Evolutionary conservation across 2,329 filamentous ascomycete species (phyloP).

Genomic region (Sclerotinia nivalis): DNA sequence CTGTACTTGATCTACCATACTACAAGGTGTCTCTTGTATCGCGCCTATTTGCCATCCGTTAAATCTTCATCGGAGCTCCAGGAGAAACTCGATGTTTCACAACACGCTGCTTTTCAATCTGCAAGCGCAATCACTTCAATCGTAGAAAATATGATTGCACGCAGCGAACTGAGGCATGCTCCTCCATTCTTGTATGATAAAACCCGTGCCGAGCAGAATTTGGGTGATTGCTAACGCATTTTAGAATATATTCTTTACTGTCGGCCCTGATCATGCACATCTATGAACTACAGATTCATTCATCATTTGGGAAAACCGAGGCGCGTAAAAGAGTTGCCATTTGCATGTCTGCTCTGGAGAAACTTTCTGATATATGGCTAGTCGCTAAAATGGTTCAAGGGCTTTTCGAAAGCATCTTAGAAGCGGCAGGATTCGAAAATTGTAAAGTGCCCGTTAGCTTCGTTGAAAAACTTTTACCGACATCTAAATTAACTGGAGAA

Average conservation of each 20-base stretch:
- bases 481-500: neutral
- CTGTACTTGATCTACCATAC: slow-evolving; percentile 96
- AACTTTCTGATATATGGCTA: slow-evolving; percentile 92
- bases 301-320: slow-evolving; percentile 80
- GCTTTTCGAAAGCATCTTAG: slow-evolving; percentile 87
- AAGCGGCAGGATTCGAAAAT: slow-evolving; percentile 1
- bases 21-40: slow-evolving; percentile 87
- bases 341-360: slow-evolving; percentile 90
- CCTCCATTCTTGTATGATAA: slow-evolving; percentile 66
- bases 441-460: neutral
- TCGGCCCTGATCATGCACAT: slow-evolving; percentile 98
- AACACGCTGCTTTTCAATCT: slow-evolving; percentile 93
- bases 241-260: slow-evolving; percentile 94
- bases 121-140: slow-evolving; percentile 96
- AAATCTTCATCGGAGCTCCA: slow-evolving; percentile 61
- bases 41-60: slow-evolving; percentile 91
- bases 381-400: slow-evolving; percentile 98
- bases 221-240: slow-evolving; percentile 42
- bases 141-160: slow-evolving; percentile 79
- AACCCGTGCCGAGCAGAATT: neutral
- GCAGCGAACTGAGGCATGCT: slow-evolving; percentile 81
- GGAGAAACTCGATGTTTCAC: slow-evolving; percentile 84
- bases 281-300: slow-evolving; percentile 92
- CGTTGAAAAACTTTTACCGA: neutral
- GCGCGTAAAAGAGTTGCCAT: slow-evolving; percentile 82